These are phyloP conservation scores for Colletotrichum incanum DNA, from an alignment of 2,329 filamentous ascomycete genomes.

Conservation along the genomic window DNA sequence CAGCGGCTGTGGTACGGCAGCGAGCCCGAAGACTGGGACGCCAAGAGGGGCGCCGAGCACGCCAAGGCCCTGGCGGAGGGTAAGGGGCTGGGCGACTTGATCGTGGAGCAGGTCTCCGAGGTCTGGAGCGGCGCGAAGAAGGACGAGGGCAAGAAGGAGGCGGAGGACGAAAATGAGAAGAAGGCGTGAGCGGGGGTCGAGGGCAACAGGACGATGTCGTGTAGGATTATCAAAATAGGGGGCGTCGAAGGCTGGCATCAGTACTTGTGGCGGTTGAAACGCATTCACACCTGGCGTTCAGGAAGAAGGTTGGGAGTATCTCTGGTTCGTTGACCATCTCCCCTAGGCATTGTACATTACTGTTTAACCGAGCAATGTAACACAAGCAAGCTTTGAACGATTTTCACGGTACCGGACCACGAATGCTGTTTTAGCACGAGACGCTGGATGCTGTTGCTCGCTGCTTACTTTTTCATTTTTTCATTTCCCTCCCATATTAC, in stretches of 20 bases:
- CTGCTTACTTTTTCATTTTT: conserved; percentile 12
- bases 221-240: conserved; percentile 20
- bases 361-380: conserved; percentile 5
- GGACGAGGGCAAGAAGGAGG: conserved; percentile 47
- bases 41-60: conserved; percentile 67
- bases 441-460: background rate
- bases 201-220: background rate
- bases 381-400: background rate
- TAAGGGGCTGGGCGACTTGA: conserved; percentile 70
- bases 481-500: conserved; percentile 10
- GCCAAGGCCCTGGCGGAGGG: conserved; percentile 69
- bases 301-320: background rate
- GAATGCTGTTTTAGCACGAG: background rate
- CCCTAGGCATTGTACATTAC: conserved; percentile 37
- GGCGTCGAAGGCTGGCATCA: background rate
- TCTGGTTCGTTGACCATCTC: conserved; percentile 22
- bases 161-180: conserved; percentile 41
- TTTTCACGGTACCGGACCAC: conserved; percentile 9
- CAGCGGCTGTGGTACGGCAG: conserved; percentile 72
- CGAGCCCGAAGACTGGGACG: conserved; percentile 69
- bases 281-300: conserved; percentile 3
- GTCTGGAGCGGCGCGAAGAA: conserved; percentile 59
- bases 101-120: conserved; percentile 71
- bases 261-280: background rate
- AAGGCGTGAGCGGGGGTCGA: conserved; percentile 16